These are phyloP conservation scores for Astraeus odoratus DNA, from an alignment of 768 basidiomycete genomes.

Conservation along the genomic window DNA sequence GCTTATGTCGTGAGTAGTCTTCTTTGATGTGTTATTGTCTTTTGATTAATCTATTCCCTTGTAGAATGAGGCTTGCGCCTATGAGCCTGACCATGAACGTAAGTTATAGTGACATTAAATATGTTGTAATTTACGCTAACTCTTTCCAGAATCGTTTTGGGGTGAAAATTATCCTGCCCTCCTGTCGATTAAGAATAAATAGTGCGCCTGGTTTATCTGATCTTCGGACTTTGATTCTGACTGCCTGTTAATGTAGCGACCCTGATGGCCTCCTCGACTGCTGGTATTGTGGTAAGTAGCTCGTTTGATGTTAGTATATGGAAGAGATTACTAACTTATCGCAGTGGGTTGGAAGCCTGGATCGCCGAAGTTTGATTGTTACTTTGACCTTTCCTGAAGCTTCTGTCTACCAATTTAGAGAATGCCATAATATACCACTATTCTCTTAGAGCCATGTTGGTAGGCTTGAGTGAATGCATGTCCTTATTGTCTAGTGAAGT, in stretches of 20 bases:
- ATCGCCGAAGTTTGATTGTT: conserved; percentile 1
- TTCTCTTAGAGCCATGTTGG: too few relatives aligned
- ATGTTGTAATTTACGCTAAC: background rate
- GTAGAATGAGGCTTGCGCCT: conserved; percentile 31
- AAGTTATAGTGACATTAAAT: background rate
- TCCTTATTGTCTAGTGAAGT: too few relatives aligned
- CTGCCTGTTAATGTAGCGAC: conserved; percentile 14
- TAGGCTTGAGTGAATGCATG: too few relatives aligned
- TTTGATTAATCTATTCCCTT: background rate
- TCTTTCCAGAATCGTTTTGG: conserved; percentile 24
- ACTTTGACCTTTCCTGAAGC: conserved; percentile 11
- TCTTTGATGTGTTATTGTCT: background rate
- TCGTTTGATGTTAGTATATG: background rate
- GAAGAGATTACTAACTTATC: background rate
- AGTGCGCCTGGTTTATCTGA: conserved; percentile 16
- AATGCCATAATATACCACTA: too few relatives aligned
- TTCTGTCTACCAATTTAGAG: too few relatives aligned
- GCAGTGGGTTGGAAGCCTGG: conserved; percentile 23
- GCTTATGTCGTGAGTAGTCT: conserved; percentile 25
- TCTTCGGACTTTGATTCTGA: background rate
- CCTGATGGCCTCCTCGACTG: conserved; percentile 24
- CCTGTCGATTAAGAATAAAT: conserved; percentile 27
- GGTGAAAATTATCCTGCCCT: conserved; percentile 27
- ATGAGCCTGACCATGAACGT: conserved; percentile 27
- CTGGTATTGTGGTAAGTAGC: conserved; percentile 30